These are phyloP conservation scores for Gossypium ekmanianum DNA, from an alignment of 345 rosid genomes.

Conservation along the genomic window DNA sequence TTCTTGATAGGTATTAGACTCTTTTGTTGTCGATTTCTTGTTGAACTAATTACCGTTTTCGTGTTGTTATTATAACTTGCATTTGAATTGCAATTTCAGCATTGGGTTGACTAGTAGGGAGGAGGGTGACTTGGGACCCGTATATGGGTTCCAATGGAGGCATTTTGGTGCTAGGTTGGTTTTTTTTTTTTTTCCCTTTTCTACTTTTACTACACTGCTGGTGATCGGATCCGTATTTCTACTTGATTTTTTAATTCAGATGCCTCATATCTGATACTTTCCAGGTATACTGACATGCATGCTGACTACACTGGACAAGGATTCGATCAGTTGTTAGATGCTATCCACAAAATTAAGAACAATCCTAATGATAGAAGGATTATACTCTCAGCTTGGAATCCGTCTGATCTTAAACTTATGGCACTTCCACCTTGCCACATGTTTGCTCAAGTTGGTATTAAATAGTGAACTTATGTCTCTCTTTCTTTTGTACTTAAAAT, in stretches of 20 bases:
- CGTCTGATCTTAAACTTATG: constrained; percentile 84
- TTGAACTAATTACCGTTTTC: neutral
- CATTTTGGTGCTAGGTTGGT: constrained; percentile 93
- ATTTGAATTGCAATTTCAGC: constrained; percentile 38
- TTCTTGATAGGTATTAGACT: constrained; percentile 63
- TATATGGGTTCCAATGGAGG: constrained; percentile 97
- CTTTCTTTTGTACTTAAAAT: neutral
- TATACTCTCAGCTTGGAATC: constrained; percentile 95
- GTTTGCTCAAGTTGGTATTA: constrained; percentile 76
- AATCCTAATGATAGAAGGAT: constrained; percentile 86
- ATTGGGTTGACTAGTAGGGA: constrained; percentile 74
- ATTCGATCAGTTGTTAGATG: constrained; percentile 89
- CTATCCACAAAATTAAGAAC: constrained; percentile 81
- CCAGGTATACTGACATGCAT: constrained; percentile 88
- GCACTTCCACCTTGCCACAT: constrained; percentile 99
- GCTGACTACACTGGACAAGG: constrained; percentile 92
- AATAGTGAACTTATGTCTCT: neutral
- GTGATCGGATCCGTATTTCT: neutral
- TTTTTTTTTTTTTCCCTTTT: constrained; percentile 4
- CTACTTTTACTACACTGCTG: neutral
- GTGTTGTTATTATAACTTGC: constrained; percentile 6
- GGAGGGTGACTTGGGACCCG: constrained; percentile 93
- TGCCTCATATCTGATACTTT: neutral
- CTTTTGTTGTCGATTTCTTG: neutral
- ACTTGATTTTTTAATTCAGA: neutral